Evolutionary conservation across 495 filamentous ascomycete genomes (phyloP).

Genomic region (Chaetomium fimeti): DNA sequence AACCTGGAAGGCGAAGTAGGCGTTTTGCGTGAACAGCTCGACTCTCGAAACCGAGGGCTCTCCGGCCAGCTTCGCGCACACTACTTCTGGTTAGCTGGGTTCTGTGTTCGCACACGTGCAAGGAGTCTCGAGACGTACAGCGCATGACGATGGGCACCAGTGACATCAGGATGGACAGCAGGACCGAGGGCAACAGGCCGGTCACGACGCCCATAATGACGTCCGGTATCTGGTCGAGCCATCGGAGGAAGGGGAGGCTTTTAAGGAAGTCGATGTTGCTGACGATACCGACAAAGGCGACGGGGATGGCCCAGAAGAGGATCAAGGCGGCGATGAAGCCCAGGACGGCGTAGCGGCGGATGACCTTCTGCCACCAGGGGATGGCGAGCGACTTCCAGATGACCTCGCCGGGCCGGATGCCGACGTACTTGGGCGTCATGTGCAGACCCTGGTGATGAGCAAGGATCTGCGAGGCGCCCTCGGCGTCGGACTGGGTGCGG

Average conservation of each 20-base stretch:
- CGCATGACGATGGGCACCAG: constrained; percentile 82
- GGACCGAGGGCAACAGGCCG: constrained; percentile 75
- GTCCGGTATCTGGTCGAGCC: constrained; percentile 69
- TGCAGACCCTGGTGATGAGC: constrained; percentile 87
- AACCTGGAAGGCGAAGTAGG: constrained; percentile 92
- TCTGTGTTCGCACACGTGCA: neutral
- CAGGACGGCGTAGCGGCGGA: constrained; percentile 67
- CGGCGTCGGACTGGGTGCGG: constrained; percentile 73
- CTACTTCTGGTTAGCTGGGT: constrained; percentile 31
- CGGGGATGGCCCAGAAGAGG: constrained; percentile 95
- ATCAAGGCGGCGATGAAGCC: constrained; percentile 75
- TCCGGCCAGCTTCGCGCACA: constrained; percentile 73
- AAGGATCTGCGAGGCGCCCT: constrained; percentile 80
- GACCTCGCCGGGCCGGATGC: constrained; percentile 78
- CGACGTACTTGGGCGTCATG: constrained; percentile 90
- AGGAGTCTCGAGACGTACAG: constrained; percentile 31
- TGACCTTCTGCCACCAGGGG: constrained; percentile 79
- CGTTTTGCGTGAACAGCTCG: constrained; percentile 86
- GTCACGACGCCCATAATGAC: constrained; percentile 77
- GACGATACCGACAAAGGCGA: constrained; percentile 78
- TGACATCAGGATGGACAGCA: constrained; percentile 84
- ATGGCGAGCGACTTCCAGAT: constrained; percentile 88
- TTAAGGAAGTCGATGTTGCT: constrained; percentile 76
- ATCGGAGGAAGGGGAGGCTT: constrained; percentile 64
- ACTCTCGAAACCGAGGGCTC: constrained; percentile 73